A percentile compares a stretch with the other conserved stretches of the same genome.
These are phyloP conservation scores for Pythium aquatile DNA, from an alignment of 352 stramenopile species.

Conservation along the genomic window DNA sequence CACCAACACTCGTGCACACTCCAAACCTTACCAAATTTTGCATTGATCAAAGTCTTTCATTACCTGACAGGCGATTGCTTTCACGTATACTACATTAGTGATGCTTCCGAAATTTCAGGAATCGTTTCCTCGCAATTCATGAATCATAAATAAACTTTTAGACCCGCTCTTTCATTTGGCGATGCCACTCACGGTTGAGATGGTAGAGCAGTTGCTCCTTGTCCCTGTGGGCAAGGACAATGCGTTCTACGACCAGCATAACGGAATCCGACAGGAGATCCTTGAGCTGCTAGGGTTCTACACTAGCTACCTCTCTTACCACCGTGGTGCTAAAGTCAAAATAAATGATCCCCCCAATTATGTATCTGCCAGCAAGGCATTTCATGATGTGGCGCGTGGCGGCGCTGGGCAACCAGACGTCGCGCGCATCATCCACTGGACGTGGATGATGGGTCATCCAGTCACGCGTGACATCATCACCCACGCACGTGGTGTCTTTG, in stretches of 20 bases:
- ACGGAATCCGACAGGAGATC: background rate
- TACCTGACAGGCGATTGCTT: background rate
- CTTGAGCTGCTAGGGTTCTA: slow-evolving; percentile 6
- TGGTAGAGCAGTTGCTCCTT: background rate
- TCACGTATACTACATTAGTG: background rate
- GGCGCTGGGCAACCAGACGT: slow-evolving; percentile 4
- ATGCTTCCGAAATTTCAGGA: background rate
- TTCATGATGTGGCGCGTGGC: slow-evolving; percentile 1
- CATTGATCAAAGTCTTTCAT: background rate
- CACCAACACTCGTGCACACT: too few relatives aligned
- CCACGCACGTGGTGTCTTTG: slow-evolving; percentile 3
- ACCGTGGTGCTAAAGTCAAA: background rate
- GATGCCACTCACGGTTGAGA: background rate
- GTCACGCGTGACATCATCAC: background rate
- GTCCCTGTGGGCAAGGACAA: background rate
- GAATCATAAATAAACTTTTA: too few relatives aligned
- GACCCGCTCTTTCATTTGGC: too few relatives aligned
- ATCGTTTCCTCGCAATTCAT: too few relatives aligned
- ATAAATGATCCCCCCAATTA: slow-evolving; percentile 1
- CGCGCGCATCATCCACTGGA: slow-evolving; percentile 10
- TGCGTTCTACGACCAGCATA: background rate
- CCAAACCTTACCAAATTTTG: background rate
- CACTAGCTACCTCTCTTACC: slow-evolving; percentile 5
- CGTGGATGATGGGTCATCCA: slow-evolving; percentile 5
- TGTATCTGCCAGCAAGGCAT: slow-evolving; percentile 5